Evolutionary conservation across 2,329 filamentous ascomycete species (phyloP), one percentile per base, ranked within the genome.

Genomic region (Fusarium abutilonis): DNA sequence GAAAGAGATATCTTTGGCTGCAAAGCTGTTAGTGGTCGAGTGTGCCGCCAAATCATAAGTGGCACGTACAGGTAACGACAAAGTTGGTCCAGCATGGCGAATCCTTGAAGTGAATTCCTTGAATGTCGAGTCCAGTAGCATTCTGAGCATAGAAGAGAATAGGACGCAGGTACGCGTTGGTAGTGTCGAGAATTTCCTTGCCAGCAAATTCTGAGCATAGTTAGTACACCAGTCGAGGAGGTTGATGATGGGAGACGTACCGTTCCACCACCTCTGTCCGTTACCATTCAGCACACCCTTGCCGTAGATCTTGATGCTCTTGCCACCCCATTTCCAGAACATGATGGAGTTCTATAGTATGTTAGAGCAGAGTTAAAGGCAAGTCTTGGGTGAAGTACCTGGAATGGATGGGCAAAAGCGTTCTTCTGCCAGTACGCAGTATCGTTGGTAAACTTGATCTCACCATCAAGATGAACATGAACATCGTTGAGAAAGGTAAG

Each of bases 361-460:
- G 4, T 44, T 9, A 51, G 23, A 17, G 9, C n/a, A n/a, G 5
- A 8, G 2, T 5, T 6, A 0, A 9, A 2, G 10, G 1, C 5
- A 4, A 2, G 11, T 10, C 2, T 6, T 3, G 0, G 4, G 6
- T 9, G 2, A 28, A 35, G n/a, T 44, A 67, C 66, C 54, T 70
- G 67, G 47, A 70, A 69, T 6, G 67, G 67, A 14, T 69, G 66
- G 8, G 52, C 35, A 21, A 61, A 69, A 6, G 67, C 60, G 36
- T 69, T 62, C 42, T 60, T 59, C 43, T 69, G 67, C 67, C 67
- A 69, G 14, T 60, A 69, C 14, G 10, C 29, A 2, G 64, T 67
- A 11, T 69, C 64, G 9, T 69, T 69, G 40, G 67, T 69, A 26
- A 69, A 69, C 53, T 69, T 69, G 35, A 69, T 69, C 52, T 69